These are phyloP conservation scores for Nicotiana undulata DNA, from an alignment of 257 asterid genomes.

Conservation along the genomic window DNA sequence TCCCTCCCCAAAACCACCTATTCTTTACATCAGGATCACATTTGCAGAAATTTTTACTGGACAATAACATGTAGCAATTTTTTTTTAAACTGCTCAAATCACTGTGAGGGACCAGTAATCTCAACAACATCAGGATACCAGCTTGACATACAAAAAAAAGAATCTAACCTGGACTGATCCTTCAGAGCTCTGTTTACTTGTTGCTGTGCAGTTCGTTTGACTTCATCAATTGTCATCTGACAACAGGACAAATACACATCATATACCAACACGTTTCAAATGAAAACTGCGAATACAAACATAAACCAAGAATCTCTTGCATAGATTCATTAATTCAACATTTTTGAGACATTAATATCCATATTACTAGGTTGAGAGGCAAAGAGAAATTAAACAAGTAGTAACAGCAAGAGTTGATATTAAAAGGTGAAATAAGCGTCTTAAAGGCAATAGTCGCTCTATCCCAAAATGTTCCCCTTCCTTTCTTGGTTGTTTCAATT, in stretches of 20 bases:
- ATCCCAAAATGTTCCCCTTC: neutral
- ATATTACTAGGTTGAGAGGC: neutral
- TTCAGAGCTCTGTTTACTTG: constrained; percentile 81
- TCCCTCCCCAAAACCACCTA: constrained; percentile 1
- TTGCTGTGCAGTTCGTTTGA: constrained; percentile 84
- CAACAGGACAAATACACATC: constrained; percentile 13
- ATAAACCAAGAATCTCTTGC: neutral
- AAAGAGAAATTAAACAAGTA: neutral
- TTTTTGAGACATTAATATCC: neutral
- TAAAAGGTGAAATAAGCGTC: neutral
- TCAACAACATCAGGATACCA: neutral
- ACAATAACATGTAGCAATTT: neutral
- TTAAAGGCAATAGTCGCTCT: neutral
- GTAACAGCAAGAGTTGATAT: neutral
- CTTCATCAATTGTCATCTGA: constrained; percentile 91
- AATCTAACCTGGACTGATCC: constrained; percentile 68
- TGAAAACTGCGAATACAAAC: neutral
- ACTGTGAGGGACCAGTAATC: neutral
- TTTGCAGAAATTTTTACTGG: neutral
- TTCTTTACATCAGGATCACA: neutral
- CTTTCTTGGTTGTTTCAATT: neutral
- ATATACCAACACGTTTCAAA: constrained; percentile 2
- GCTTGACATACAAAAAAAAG: neutral
- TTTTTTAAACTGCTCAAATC: neutral
- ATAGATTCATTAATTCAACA: neutral